These are phyloP conservation scores for Phragmites australis DNA, from an alignment of 176 grass and related monocot genomes.

Conservation along the genomic window DNA sequence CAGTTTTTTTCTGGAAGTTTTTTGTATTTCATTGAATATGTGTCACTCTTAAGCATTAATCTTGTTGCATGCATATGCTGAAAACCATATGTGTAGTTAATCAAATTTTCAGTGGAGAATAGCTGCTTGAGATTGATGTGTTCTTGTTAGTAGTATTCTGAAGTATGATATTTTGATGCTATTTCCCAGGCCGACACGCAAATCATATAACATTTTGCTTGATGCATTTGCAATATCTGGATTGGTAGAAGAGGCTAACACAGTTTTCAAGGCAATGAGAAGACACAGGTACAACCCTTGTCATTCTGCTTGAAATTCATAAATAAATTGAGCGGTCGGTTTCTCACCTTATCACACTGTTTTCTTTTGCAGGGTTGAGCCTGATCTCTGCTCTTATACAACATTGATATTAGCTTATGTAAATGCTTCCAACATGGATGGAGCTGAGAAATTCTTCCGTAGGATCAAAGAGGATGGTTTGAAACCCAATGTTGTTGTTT, in stretches of 20 bases:
- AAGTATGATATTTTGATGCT: conserved; percentile 29
- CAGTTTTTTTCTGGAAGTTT: background rate
- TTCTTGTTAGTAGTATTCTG: conserved; percentile 23
- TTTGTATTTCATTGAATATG: background rate
- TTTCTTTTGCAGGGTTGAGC: conserved; percentile 59
- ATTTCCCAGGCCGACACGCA: conserved; percentile 71
- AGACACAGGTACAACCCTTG: conserved; percentile 60
- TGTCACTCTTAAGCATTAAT: background rate
- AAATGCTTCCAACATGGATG: conserved; percentile 88
- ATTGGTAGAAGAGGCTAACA: conserved; percentile 80
- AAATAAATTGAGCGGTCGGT: conserved; percentile 19
- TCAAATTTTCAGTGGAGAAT: background rate
- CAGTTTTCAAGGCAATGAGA: conserved; percentile 95
- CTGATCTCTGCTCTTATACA: conserved; percentile 90
- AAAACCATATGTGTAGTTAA: background rate
- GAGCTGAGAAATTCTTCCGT: conserved; percentile 87
- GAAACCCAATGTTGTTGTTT: conserved; percentile 86
- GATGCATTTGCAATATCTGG: conserved; percentile 96
- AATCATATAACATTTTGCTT: conserved; percentile 97
- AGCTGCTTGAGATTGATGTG: conserved; percentile 19
- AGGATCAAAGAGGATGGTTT: conserved; percentile 91
- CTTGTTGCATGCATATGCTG: background rate
- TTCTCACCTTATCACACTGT: conserved; percentile 28
- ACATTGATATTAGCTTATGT: conserved; percentile 94
- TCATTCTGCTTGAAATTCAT: background rate